Percentiles rank a stretch among this genome's conserved stretches.
Evolutionary conservation across 78 protist genomes (phyloP).

Genomic region (Speleostelium caveatum): DNA sequence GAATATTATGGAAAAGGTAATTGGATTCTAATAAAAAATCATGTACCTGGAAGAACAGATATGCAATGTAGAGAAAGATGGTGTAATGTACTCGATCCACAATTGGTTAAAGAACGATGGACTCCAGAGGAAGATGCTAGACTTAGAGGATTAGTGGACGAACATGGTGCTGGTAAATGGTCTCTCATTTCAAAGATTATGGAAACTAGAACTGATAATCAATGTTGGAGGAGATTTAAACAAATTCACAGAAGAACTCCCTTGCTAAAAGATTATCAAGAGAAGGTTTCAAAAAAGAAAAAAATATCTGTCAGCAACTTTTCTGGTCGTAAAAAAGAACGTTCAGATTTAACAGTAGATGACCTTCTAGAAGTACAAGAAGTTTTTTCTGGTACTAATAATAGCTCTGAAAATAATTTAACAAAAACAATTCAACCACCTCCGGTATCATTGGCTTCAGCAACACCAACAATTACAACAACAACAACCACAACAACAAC

Average conservation of each 20-base stretch:
- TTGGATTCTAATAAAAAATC: constrained; percentile 69
- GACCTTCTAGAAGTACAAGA: constrained; percentile 46
- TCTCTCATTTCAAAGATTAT: constrained; percentile 23
- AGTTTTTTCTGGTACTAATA: no score
- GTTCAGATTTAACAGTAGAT: constrained; percentile 46
- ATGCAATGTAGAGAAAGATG: constrained; percentile 93
- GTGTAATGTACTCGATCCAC: constrained; percentile 91
- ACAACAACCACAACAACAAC: no score
- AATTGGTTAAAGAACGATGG: constrained; percentile 85
- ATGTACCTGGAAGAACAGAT: constrained; percentile 84
- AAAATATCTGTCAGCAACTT: constrained; percentile 34
- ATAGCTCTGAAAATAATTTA: neutral
- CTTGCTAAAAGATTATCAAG: constrained; percentile 22
- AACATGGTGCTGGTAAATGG: constrained; percentile 79
- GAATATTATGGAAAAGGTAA: constrained; percentile 63
- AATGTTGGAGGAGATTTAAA: constrained; percentile 82
- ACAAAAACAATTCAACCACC: neutral
- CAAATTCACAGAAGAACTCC: neutral
- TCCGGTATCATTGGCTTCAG: neutral
- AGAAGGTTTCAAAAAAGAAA: constrained; percentile 48
- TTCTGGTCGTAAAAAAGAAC: constrained; percentile 71
- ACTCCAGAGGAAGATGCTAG: constrained; percentile 62
- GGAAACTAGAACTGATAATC: constrained; percentile 72
- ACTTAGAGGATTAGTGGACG: neutral
- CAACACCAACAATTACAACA: constrained; percentile 9